Conservation (phyloP, 1,284 basidiomycete genomes). For the Stygiomarasmius scandens region DNA sequence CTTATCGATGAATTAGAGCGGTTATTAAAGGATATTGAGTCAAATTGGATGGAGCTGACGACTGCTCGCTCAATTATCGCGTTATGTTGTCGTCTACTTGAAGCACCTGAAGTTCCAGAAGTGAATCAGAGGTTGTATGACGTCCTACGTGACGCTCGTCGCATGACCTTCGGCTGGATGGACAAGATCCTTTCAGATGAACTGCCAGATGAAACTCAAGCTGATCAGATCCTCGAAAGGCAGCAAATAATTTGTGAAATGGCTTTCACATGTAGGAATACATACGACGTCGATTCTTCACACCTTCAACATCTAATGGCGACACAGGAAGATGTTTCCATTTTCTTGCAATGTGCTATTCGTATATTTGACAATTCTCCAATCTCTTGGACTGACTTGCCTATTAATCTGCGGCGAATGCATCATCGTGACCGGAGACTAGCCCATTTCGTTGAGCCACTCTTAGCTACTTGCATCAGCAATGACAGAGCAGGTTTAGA, state of each 20-base stretch:
- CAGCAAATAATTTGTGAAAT: conserved; percentile 33
- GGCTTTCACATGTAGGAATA: conserved; percentile 41
- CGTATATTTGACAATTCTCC: conserved; percentile 32
- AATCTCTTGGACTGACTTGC: background rate
- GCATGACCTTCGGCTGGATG: background rate
- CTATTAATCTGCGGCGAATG: conserved; percentile 13
- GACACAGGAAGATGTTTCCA: conserved; percentile 27
- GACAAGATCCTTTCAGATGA: background rate
- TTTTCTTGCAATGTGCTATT: conserved; percentile 38
- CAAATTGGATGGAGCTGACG: conserved; percentile 45
- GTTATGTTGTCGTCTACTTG: conserved; percentile 38
- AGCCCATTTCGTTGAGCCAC: background rate
- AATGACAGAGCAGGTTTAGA: conserved; percentile 30
- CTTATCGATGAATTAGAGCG: conserved; percentile 36
- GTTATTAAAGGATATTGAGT: conserved; percentile 32
- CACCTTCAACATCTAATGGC: conserved; percentile 23
- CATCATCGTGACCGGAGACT: conserved; percentile 19
- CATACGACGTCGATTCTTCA: conserved; percentile 37
- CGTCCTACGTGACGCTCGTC: background rate
- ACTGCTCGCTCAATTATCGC: conserved; percentile 40
- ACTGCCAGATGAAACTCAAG: background rate
- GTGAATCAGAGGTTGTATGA: background rate
- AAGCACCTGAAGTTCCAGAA: conserved; percentile 20
- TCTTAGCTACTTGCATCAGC: background rate
- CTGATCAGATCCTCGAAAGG: conserved; percentile 17